Evolutionary conservation across 2,329 filamentous ascomycete genomes (phyloP), one percentile per base, ranked within the genome.

Genomic region (Davidsoniella neocaledoniae): DNA sequence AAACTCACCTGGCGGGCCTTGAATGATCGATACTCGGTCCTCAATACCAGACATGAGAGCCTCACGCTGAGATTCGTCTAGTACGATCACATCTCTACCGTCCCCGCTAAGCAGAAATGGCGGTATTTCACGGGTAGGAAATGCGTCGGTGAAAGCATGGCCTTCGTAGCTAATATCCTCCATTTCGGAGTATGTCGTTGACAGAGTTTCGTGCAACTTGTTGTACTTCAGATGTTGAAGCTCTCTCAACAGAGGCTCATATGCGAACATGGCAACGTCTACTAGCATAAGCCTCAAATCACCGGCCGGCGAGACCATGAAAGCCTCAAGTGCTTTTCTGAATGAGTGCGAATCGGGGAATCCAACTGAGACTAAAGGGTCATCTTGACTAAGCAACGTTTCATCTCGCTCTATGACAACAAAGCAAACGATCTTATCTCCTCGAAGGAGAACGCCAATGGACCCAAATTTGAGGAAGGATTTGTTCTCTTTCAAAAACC

Each of bases 241-340:
- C 1, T 73, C 68, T 44, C 70, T 61, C 4, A 86, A 59, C 1
- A 86, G 68, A 0, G 82, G 82, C 49, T 84, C 77, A 50, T 78
- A 84, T 0, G 81, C 76, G 58, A 85, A 86, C 0, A 80, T 69
- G 0, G 81, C 68, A 0, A 81, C 80, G 40, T 83, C 72, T 0
- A 85, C 72, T 2, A 78, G 61, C 0, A 79, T 59, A 42, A 85
- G 78, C 1, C 58, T 59, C 2, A 73, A 52, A 0, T 52, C 48
- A 0, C 54, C 38, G 36, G 23, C 50, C 0, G 33, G 43, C 0
- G 60, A 55, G 0, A 58, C 50, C 6, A 66, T 63, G 5, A 80
- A 57, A 0, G 62, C 66, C 0, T 64, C 40, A 0, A 85, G 57
- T 0, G 72, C 64, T 6, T 68, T 69, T 0, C 61, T 57, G 1